Base-by-base conservation (phyloP, 2,329 filamentous ascomycete genomes). In the Rachicladosporium sp. region DNA sequence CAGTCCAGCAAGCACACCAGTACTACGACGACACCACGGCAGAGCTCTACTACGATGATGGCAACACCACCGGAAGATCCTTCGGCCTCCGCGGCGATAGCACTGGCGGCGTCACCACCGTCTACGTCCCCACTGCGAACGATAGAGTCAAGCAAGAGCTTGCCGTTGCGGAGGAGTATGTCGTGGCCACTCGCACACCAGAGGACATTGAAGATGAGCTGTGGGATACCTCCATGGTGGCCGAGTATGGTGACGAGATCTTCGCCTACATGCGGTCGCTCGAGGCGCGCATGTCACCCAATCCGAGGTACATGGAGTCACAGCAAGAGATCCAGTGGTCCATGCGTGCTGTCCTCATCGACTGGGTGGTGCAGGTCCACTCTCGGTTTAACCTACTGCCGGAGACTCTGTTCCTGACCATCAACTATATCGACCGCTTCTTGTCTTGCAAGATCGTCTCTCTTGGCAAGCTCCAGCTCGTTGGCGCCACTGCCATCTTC, bases 241-340 rank as follows among this genome's bases (percentile, higher is more conserved):
- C 88, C 8, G 89, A 96, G 58, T 98, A 98, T 55, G 82, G 82
- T 35, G 86, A 94, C 10, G 91, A 98, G 54, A 96, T 98, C 51
- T 95, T 96, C 54, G 71, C 76, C 19, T 94, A 96, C 65, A 86
- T 96, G 83, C 77, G 76, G 38, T 72, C 83, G 42, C 78, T 94
- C 37, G 91, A 98, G 79, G 83, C 74, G 71, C 59, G 78, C 50
- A 82, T 95, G 76, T 70, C 88, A 31, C 91, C 91, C 1, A 88
- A 91, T 54, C 72, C 86, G 3, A 77, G 91, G 59, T 98, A 98
- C 69, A 98, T 98, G 89, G 86, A 94, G 46, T 79, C 82, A 49
- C 91, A 98, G 61, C 80, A 82, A n/a, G 89, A 96, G 62, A 93
- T 98, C 42, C 85, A 94, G 58, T 98, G 91, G 91, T 94, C 88